Evolutionary conservation across 176 grass and related monocot genomes (phyloP).

Genomic region (Triticum urartu): DNA sequence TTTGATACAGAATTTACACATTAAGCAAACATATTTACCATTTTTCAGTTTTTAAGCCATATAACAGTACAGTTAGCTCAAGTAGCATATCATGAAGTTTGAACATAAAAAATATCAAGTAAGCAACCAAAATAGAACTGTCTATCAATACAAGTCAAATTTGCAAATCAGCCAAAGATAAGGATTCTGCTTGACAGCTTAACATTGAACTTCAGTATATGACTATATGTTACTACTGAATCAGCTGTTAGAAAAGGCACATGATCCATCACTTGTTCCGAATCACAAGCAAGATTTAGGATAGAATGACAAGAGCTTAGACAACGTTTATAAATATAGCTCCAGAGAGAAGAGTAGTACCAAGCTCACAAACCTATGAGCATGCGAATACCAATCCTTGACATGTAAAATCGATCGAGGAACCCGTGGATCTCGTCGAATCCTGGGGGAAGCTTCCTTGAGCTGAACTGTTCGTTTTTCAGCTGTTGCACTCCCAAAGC

Average conservation of each 20-base stretch:
- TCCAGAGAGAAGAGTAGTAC: constrained; percentile 34
- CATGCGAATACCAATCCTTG: constrained; percentile 93
- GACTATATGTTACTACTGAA: neutral
- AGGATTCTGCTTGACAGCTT: neutral
- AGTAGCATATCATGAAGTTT: neutral
- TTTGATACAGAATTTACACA: constrained; percentile 6
- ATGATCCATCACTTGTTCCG: neutral
- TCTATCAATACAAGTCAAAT: neutral
- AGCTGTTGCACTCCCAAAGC: constrained; percentile 87
- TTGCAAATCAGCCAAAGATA: neutral
- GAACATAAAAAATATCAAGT: neutral
- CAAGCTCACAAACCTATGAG: constrained; percentile 78
- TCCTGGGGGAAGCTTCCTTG: constrained; percentile 43
- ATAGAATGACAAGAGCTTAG: constrained; percentile 1
- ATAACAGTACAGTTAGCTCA: neutral
- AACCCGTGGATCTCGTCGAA: constrained; percentile 78
- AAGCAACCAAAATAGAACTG: neutral
- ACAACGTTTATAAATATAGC: constrained; percentile 10
- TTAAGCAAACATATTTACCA: neutral
- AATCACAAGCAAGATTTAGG: neutral
- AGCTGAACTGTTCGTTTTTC: constrained; percentile 55
- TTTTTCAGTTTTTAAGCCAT: neutral
- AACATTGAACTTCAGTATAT: constrained; percentile 5
- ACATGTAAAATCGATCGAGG: constrained; percentile 93
- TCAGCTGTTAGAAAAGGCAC: neutral